Evolutionary conservation across 148 eudicot species (phyloP), one percentile per base, ranked within the genome.

Genomic region (Silene latifolia): DNA sequence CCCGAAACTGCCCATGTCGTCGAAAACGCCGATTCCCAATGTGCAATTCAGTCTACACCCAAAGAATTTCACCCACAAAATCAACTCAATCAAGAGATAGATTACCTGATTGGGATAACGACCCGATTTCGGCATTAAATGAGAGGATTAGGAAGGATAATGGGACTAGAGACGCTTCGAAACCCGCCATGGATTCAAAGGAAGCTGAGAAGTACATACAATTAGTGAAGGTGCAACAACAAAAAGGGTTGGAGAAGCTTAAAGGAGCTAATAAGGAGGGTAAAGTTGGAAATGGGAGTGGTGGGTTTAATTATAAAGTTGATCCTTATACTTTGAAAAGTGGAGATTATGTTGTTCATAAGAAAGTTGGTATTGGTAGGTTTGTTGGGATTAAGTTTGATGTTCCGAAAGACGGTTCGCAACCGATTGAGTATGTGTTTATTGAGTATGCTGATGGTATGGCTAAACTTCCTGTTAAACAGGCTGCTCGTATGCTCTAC

Each of bases 361-460:
- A 89, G 92, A 91, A 90, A 86, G 98, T 94, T 24, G 98, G 98
- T 17, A 76, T 94, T 69, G 98, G 98, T 35, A 80, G 93, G 65
- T 94, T 94, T 84, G 90, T 89, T 15, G 90, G 93, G 62, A 89
- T 94, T 76, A 91, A 90, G 69, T 87, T 76, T 72, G 96, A 92
- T 75, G 80, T 82, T 12, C 78, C 85, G 20, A 88, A 85, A 72
- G 85, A 74, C 48, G 79, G 82, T 8, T 42, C 79, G 0, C 77
- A 74, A 57, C 88, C 91, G 0, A 83, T 85, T 86, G 98, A 94
- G 85, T 92, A 86, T 80, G 96, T 91, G 19, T 94, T 91, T 51
- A 94, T 94, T 70, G 97, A 94, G 93, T 94, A 88, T 78, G 90
- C 91, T 67, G 98, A 94, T 85, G 97, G 93, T 20, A 90, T 94